A percentile compares a stretch with the other conserved stretches of the same genome.
Evolutionary conservation across 164 flowering plant species (phyloP).

Genomic region (Vitis rupestris): DNA sequence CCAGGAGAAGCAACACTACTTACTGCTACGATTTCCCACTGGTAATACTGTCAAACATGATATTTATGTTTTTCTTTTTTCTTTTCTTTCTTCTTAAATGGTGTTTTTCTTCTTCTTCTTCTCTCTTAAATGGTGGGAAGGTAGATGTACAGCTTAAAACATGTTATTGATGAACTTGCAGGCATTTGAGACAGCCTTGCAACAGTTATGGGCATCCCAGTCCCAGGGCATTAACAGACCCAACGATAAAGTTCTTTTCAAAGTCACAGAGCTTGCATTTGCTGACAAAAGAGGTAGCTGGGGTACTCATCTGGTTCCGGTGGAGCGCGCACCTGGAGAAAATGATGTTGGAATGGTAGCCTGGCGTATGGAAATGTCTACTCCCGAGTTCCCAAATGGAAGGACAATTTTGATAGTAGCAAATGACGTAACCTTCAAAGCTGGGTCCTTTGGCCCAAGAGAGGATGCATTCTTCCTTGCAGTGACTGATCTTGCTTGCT

Average conservation of each 20-base stretch:
- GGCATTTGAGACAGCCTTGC: slow-evolving; percentile 91
- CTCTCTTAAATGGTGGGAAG: not conserved
- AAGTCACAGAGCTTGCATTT: slow-evolving; percentile 74
- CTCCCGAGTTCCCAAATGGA: slow-evolving; percentile 95
- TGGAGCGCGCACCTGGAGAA: slow-evolving; percentile 66
- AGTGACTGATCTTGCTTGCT: slow-evolving; percentile 85
- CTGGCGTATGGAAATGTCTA: slow-evolving; percentile 88
- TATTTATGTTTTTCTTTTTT: not conserved
- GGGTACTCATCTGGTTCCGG: slow-evolving; percentile 77
- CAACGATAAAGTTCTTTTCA: slow-evolving; percentile 49
- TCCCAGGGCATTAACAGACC: slow-evolving; percentile 34
- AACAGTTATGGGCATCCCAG: slow-evolving; percentile 61
- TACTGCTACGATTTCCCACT: slow-evolving; percentile 99
- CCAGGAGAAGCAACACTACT: slow-evolving; percentile 88
- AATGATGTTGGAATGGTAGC: slow-evolving; percentile 99
- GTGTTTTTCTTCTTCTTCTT: not conserved
- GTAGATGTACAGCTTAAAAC: not conserved
- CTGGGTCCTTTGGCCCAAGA: slow-evolving; percentile 98
- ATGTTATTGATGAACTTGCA: slow-evolving; percentile 29
- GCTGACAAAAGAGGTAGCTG: slow-evolving; percentile 64
- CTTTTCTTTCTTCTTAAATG: not conserved
- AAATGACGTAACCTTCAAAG: slow-evolving; percentile 95
- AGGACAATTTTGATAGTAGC: slow-evolving; percentile 70
- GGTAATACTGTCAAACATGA: slow-evolving; percentile 36
- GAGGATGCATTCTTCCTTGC: slow-evolving; percentile 98